Base-by-base conservation (phyloP, 768 basidiomycete species). In the Fomitopsis pulvina region DNA sequence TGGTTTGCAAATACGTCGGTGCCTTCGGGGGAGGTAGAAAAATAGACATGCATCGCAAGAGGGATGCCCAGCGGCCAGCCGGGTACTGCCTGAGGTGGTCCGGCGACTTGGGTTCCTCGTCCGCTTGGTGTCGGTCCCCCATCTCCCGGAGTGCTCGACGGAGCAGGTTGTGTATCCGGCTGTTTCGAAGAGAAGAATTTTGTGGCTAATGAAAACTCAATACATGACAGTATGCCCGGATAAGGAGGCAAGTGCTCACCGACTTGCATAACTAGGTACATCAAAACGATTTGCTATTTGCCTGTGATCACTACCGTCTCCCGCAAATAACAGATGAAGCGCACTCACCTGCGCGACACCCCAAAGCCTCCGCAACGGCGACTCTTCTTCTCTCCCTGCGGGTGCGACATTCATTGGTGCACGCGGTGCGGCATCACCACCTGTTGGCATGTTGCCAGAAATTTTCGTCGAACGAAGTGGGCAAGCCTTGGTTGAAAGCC, bases 21-120 rank as follows among this genome's bases (percentile, higher is more conserved):
- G 4, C 63, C 70, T 5, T 37, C 34, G 1, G 80, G 81, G 1
- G 80, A 80, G 0, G 84, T 86, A 18, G 89, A 80, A 28, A 92
- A 67, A 60, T 83, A 77, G 3, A 91, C 78, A 51, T 91, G 76
- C 78, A 90, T 82, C 39, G 84, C 77, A 8, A 91, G 64, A 2
- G 71, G 66, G 46, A 80, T 72, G 1, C 77, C 80, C 1, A 85
- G 68, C 9, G 69, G 63, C 87, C 87, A 91, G 34, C 76, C 79
- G 4, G 72, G 76, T 12, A 66, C 52, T 1, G 71, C 80, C 24
- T 80, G 72, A 12, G 66, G 68, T 5, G 87, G 85, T 7, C 81
- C 72, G 10, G 66, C 68, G 4, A 85, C 85, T 8, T 81, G n/a
- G 64, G 51, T 61, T 70, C 69, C 8, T 81, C 76, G 57, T 81